These are phyloP conservation scores for Cutaneotrichosporon curvatum DNA, from an alignment of 1,284 basidiomycete genomes.

Conservation along the genomic window DNA sequence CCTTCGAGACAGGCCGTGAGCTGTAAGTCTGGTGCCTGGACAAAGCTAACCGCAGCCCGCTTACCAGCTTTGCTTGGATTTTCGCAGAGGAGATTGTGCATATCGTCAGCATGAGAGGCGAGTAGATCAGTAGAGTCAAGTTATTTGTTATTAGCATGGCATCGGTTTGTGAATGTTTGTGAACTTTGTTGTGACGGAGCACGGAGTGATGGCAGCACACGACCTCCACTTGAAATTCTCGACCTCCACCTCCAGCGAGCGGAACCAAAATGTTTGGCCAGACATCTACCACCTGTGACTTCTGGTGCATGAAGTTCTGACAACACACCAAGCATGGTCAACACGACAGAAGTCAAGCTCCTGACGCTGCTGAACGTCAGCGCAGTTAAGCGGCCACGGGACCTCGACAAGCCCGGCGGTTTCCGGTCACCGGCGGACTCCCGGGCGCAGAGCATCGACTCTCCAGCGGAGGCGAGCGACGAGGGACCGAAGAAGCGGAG, in stretches of 20 bases:
- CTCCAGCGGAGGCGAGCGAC: conserved; percentile 1
- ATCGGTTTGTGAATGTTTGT: too few species aligned
- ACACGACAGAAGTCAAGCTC: conserved; percentile 63
- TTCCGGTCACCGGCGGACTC: conserved; percentile 27
- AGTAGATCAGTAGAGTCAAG: background rate
- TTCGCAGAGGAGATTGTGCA: conserved; percentile 35
- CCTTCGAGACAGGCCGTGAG: too few species aligned
- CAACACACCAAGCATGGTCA: conserved; percentile 37
- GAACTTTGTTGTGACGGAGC: background rate
- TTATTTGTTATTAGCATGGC: too few species aligned
- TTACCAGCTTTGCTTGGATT: conserved; percentile 42
- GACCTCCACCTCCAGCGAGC: conserved; percentile 5
- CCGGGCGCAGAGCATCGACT: background rate
- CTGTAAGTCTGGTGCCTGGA: too few species aligned
- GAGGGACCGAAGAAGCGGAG: conserved; percentile 18
- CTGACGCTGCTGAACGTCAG: conserved; percentile 91
- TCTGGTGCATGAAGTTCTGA: background rate
- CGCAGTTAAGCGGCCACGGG: conserved; percentile 54
- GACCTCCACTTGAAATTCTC: background rate
- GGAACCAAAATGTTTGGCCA: conserved; percentile 5
- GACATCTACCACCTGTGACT: too few species aligned
- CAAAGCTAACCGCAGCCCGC: conserved; percentile 26
- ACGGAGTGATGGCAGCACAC: background rate
- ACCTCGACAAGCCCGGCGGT: conserved; percentile 47
- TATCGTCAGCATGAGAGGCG: conserved; percentile 8